A percentile compares a stretch with the other conserved stretches of the same genome.
phyloP scores from a whole-genome alignment of 202 grass and related monocot species.

The Setaria viridis region DNA sequence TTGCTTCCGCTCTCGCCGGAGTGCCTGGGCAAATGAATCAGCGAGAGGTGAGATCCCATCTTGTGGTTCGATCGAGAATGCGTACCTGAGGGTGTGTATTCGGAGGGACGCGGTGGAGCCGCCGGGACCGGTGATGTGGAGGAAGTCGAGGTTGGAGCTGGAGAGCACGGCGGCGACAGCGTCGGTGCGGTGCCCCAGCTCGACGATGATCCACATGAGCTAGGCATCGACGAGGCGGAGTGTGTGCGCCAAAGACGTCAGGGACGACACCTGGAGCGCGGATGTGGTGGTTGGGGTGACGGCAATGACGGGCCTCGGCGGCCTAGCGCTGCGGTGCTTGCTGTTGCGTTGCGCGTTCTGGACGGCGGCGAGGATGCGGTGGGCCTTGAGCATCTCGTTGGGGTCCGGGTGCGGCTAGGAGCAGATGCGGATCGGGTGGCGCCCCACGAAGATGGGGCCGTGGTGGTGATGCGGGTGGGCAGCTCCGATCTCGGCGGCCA shows the following conservation, averaged over 20 bases:
- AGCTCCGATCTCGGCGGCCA: constrained; percentile 24
- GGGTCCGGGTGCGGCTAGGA: constrained; percentile 78
- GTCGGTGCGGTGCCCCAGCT: constrained; percentile 57
- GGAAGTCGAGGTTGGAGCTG: constrained; percentile 57
- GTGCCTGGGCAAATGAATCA: neutral
- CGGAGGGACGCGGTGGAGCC: constrained; percentile 56
- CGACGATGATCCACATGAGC: constrained; percentile 73
- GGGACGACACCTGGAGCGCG: constrained; percentile 63
- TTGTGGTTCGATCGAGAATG: neutral
- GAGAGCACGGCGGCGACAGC: constrained; percentile 63
- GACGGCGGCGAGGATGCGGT: constrained; percentile 74
- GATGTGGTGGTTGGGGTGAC: constrained; percentile 67
- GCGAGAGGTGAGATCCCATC: constrained; percentile 24
- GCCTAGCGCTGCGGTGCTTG: constrained; percentile 22
- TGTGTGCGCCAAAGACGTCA: constrained; percentile 69
- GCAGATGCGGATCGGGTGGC: constrained; percentile 80
- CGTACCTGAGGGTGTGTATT: constrained; percentile 73
- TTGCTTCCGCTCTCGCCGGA: too few species aligned
- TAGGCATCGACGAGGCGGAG: constrained; percentile 67
- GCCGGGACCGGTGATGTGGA: constrained; percentile 50
- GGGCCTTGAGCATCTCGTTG: constrained; percentile 70
- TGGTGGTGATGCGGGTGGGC: constrained; percentile 49
- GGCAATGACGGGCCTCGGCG: constrained; percentile 54
- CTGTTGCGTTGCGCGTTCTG: constrained; percentile 72
- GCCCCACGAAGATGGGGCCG: constrained; percentile 68